phyloP scores from a whole-genome alignment of 768 basidiomycete species.

The Suillus ampliporus region DNA sequence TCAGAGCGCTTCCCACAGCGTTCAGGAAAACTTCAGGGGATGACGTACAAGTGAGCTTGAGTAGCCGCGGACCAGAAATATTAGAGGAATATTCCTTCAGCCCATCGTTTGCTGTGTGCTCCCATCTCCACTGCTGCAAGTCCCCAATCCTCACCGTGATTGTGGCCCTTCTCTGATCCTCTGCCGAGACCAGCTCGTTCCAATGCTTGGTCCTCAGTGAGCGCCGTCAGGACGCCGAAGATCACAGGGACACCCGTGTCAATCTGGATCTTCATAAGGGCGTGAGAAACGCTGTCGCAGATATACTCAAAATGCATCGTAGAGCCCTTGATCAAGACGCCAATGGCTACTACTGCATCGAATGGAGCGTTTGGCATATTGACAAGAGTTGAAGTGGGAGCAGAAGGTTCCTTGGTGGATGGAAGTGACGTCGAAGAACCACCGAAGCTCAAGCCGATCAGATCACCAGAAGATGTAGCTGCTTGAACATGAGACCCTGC shows the following conservation, averaged over 20 bases:
- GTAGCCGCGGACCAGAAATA: background rate
- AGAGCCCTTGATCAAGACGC: constrained; percentile 95
- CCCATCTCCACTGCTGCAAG: constrained; percentile 95
- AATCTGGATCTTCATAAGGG: constrained; percentile 92
- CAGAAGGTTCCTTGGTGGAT: constrained; percentile 51
- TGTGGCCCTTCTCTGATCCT: constrained; percentile 79
- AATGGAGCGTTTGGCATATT: constrained; percentile 70
- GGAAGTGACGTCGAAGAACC: constrained; percentile 37
- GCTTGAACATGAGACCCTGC: constrained; percentile 85
- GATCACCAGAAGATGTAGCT: constrained; percentile 77
- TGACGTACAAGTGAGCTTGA: background rate
- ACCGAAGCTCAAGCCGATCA: constrained; percentile 62
- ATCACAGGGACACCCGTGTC: constrained; percentile 95
- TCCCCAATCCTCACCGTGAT: constrained; percentile 99
- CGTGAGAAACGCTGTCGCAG: constrained; percentile 90
- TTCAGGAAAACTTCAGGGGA: background rate
- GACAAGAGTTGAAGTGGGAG: constrained; percentile 50
- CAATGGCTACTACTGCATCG: constrained; percentile 96
- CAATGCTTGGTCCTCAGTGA: constrained; percentile 93
- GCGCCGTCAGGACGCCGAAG: constrained; percentile 93
- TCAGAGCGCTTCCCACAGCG: background rate
- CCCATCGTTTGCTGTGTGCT: constrained; percentile 66
- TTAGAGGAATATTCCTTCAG: constrained; percentile 63
- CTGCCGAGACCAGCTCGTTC: constrained; percentile 89
- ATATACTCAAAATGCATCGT: constrained; percentile 99